A percentile compares a stretch with the other conserved stretches of the same genome.
phyloP scores from a whole-genome alignment of 2,329 filamentous ascomycete species.

The Zasmidium citrigriseum region DNA sequence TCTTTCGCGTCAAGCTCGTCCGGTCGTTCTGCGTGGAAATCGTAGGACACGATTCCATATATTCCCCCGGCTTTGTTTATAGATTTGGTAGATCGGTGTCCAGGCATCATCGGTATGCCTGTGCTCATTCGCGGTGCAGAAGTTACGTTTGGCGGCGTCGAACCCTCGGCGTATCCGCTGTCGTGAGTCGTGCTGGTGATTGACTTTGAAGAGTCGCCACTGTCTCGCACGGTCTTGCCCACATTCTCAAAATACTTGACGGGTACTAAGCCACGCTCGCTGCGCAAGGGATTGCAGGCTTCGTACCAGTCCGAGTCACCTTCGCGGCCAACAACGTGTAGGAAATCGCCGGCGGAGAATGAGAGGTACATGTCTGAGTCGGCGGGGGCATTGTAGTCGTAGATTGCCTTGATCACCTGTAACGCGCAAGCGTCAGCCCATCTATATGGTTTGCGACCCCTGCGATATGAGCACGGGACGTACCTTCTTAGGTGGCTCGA shows the following conservation, averaged over 20 bases:
- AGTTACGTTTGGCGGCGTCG: constrained; percentile 28
- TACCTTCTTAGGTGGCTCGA: constrained; percentile 92
- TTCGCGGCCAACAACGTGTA: constrained; percentile 95
- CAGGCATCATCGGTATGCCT: constrained; percentile 27
- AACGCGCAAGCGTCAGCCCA: not conserved
- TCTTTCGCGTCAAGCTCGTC: constrained; percentile 95
- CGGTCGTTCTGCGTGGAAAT: constrained; percentile 92
- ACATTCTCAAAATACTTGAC: constrained; percentile 92
- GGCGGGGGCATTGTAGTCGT: constrained; percentile 77
- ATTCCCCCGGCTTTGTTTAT: constrained; percentile 70
- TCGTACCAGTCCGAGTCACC: constrained; percentile 97
- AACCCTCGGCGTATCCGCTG: constrained; percentile 76
- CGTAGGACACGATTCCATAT: constrained; percentile 95
- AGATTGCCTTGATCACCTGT: constrained; percentile 94
- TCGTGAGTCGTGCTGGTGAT: constrained; percentile 69
- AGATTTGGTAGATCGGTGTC: constrained; percentile 38
- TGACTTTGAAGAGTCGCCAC: constrained; percentile 54
- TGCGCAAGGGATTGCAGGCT: constrained; percentile 91
- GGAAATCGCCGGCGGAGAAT: constrained; percentile 95
- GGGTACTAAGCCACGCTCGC: constrained; percentile 86
- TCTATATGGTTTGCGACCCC: not conserved
- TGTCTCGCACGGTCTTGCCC: constrained; percentile 89
- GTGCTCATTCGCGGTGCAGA: constrained; percentile 37
- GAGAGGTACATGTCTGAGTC: constrained; percentile 67
- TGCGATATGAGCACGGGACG: constrained; percentile 26